Conservation (phyloP, 768 basidiomycete genomes). For the Leucosporidium scottii region DNA sequence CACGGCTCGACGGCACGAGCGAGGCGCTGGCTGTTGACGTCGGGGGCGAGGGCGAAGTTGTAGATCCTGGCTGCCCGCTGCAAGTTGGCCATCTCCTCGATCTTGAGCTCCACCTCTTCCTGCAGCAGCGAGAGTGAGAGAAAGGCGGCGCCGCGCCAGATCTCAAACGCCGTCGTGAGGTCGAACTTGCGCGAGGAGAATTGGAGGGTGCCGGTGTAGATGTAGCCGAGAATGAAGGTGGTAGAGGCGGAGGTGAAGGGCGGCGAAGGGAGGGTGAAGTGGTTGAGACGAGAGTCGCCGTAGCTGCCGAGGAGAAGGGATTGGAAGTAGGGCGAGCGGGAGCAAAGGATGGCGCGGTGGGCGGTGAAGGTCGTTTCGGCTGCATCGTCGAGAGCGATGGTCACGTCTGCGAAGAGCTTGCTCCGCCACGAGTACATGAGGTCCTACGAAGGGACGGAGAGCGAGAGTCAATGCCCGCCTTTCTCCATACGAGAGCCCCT, state of each 20-base stretch:
- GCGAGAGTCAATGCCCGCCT: background rate
- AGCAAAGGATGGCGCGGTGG: slow-evolving; percentile 86
- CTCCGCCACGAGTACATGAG: slow-evolving; percentile 95
- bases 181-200: slow-evolving; percentile 92
- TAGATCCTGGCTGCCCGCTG: slow-evolving; percentile 74
- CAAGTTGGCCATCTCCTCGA: slow-evolving; percentile 82
- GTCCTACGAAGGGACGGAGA: slow-evolving; percentile 46
- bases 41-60: slow-evolving; percentile 67
- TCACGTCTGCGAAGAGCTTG: slow-evolving; percentile 84
- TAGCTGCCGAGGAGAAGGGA: slow-evolving; percentile 63
- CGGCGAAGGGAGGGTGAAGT: slow-evolving; percentile 71
- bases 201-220: slow-evolving; percentile 88
- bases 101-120: slow-evolving; percentile 70
- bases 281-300: slow-evolving; percentile 49
- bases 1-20: slow-evolving; percentile 66
- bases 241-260: slow-evolving; percentile 91
- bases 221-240: slow-evolving; percentile 83
- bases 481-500: background rate
- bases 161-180: slow-evolving; percentile 81
- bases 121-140: slow-evolving; percentile 66
- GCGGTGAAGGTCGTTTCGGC: slow-evolving; percentile 57
- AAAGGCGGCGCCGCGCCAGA: slow-evolving; percentile 74
- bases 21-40: slow-evolving; percentile 66
- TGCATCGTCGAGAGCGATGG: slow-evolving; percentile 53
- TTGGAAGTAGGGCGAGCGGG: slow-evolving; percentile 81